Conservation (phyloP, 768 basidiomycete genomes). For the Termitomyces sp. region DNA sequence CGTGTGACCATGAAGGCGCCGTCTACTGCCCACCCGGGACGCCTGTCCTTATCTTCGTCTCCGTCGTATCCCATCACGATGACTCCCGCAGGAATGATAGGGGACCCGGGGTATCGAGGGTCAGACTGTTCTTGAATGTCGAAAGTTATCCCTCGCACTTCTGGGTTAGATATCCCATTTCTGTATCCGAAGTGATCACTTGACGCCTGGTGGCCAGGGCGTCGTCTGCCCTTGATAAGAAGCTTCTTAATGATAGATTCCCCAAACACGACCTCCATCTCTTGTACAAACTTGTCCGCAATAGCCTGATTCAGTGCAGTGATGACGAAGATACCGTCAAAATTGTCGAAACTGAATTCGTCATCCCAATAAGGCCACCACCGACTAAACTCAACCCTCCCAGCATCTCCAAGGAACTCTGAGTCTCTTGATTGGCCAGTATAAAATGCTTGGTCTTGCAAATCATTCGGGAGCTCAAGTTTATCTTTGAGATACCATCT, state of each 20-base stretch:
- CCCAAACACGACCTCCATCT: background rate
- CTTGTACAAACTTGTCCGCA: background rate
- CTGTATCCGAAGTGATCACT: slow-evolving; percentile 11
- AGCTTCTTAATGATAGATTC: background rate
- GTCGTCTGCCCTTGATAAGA: background rate
- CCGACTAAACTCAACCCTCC: too few relatives aligned
- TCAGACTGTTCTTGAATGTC: background rate
- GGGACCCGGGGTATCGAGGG: background rate
- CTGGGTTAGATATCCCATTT: slow-evolving; percentile 7
- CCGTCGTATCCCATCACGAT: too few relatives aligned
- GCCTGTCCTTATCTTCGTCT: background rate
- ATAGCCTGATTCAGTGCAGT: background rate
- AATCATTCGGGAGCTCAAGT: background rate
- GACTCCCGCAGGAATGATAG: too few relatives aligned
- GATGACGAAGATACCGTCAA: slow-evolving; percentile 9
- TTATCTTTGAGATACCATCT: background rate
- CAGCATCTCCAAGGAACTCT: too few relatives aligned
- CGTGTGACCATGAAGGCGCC: slow-evolving; percentile 3
- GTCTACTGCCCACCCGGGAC: background rate
- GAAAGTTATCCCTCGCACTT: slow-evolving; percentile 5
- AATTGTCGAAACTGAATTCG: too few relatives aligned
- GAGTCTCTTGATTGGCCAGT: slow-evolving; percentile 6
- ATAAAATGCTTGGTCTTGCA: slow-evolving; percentile 7
- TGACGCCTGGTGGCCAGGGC: background rate
- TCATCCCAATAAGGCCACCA: too few relatives aligned